Evolutionary conservation across 2,329 filamentous ascomycete species (phyloP), one percentile per base, ranked within the genome.

Genomic region (Trichoderma sp.): DNA sequence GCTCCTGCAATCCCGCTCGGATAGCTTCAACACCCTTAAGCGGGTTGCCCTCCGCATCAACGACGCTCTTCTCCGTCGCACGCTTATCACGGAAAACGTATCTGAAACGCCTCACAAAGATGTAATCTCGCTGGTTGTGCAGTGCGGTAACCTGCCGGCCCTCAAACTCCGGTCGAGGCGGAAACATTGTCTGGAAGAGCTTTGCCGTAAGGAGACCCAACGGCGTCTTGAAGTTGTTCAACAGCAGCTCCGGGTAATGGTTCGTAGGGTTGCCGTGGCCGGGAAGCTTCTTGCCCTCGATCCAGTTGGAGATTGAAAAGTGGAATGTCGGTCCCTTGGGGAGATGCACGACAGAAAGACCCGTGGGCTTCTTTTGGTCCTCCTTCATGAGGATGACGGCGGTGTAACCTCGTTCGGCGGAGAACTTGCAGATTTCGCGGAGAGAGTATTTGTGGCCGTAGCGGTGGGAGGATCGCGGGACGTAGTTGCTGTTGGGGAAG

Each of bases 171-270:
- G 96, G 95, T 54, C 89, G 87, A 0, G 90, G 87, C 0, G 95
- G 96, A 80, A 82, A 82, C 58, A 82, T 72, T 13, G 78, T 80
- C 72, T 78, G 76, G 82, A 99, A 96, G 1, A 97, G 83, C 75
- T 93, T 90, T 10, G 94, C 95, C 0, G 94, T 93, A 49, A 98
- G 83, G 11, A 97, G 84, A 81, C 96, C 96, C 1, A 99, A 85
- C 0, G 95, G 93, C 0, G 96, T 99, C 75, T 92, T 91, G 84
- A 99, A 99, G 78, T 96, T 95, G 81, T 98, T 98, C 63, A 97
- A 85, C 43, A 97, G 78, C 86, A 97, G 84, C 80, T 97, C 95
- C 1, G 94, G 94, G 76, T 93, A 93, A 81, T 97, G 94, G 59
- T 92, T 91, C 1, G 95, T 97, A 0, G 94, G 88, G 73, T 94